phyloP scores from a whole-genome alignment of 1,139 yeast species.

The Nakaseomyces uthaithaninus region DNA sequence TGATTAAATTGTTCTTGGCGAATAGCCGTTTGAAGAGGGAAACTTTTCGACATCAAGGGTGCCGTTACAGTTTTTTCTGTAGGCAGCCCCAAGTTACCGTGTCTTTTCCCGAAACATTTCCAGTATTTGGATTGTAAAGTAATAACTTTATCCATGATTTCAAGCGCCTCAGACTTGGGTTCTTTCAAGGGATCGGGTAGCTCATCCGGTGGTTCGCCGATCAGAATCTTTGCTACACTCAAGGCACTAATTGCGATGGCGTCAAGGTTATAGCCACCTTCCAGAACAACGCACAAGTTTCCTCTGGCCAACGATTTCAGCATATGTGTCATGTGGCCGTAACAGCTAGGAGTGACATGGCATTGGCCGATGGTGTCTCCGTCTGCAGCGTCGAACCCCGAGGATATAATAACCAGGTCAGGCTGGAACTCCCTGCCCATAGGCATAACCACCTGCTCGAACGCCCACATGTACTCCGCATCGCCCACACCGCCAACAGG shows the following conservation, averaged over 20 bases:
- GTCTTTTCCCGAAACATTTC: constrained; percentile 58
- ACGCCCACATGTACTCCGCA: constrained; percentile 92
- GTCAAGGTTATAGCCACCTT: constrained; percentile 94
- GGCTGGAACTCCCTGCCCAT: constrained; percentile 85
- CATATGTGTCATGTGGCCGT: constrained; percentile 93
- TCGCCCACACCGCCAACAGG: constrained; percentile 88
- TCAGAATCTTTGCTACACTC: constrained; percentile 81
- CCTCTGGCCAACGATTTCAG: constrained; percentile 83
- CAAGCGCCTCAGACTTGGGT: constrained; percentile 75
- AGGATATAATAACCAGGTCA: constrained; percentile 82
- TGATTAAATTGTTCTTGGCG: constrained; percentile 60
- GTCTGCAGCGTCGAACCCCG: constrained; percentile 98
- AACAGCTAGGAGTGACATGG: constrained; percentile 91
- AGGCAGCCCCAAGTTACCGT: constrained; percentile 38
- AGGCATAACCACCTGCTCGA: constrained; percentile 81
- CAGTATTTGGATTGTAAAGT: constrained; percentile 79
- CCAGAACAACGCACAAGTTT: constrained; percentile 78
- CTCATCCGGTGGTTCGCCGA: constrained; percentile 92
- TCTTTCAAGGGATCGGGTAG: constrained; percentile 37
- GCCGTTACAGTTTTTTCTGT: constrained; percentile 18
- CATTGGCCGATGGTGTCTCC: constrained; percentile 98
- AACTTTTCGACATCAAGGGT: constrained; percentile 27
- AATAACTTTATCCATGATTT: constrained; percentile 76
- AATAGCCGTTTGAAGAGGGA: constrained; percentile 60
- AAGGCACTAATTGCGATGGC: constrained; percentile 85